phyloP scores from a whole-genome alignment of 805 yeast species.

The Sporopachydermia lactativora region DNA sequence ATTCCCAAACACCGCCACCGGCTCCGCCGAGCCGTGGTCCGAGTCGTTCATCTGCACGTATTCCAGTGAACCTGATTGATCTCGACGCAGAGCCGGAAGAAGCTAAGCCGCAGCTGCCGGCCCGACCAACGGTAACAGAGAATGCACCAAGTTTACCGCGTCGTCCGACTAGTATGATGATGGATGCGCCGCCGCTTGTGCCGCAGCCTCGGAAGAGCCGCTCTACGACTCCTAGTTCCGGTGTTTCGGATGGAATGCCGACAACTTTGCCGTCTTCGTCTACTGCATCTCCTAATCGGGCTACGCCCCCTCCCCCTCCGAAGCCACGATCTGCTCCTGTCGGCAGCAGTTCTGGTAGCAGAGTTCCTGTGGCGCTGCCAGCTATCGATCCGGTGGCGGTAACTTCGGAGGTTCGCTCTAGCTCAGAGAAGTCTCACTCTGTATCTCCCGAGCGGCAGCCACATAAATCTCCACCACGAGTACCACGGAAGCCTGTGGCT shows the following conservation, averaged over 20 bases:
- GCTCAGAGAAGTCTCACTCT: neutral
- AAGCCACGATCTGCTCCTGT: too few relatives aligned
- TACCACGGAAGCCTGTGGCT: neutral
- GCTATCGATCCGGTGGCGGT: too few relatives aligned
- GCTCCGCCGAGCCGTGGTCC: too few relatives aligned
- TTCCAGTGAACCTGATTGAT: conserved; percentile 1
- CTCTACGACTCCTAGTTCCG: neutral
- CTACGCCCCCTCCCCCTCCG: neutral
- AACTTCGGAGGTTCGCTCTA: too few relatives aligned
- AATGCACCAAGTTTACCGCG: too few relatives aligned
- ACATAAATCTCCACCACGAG: neutral
- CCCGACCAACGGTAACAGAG: neutral
- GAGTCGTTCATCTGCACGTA: too few relatives aligned
- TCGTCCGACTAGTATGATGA: too few relatives aligned
- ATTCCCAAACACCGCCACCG: too few relatives aligned
- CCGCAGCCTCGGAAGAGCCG: neutral
- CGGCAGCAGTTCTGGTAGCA: neutral
- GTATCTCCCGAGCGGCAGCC: neutral
- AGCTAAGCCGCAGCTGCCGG: neutral
- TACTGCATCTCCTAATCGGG: neutral
- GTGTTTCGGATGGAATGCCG: neutral
- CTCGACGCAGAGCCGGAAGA: neutral
- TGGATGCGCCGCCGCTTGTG: conserved; percentile 1
- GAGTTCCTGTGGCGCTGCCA: neutral
- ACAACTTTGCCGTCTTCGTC: neutral